These are phyloP conservation scores for Colletotrichum musae DNA, from an alignment of 2,329 filamentous ascomycete species.

Conservation along the genomic window DNA sequence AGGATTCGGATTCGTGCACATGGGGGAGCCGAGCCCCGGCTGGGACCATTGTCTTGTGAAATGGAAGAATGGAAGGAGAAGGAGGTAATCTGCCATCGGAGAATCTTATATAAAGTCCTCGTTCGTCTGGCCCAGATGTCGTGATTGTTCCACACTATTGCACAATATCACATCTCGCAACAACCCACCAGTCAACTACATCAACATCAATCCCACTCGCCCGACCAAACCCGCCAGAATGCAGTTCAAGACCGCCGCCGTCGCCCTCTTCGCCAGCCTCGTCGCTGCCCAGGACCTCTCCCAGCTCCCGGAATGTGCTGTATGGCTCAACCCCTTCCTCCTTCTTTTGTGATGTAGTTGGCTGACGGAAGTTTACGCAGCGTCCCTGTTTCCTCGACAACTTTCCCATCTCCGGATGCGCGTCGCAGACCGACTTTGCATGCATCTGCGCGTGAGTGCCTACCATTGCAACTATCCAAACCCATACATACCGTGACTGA, in stretches of 20 bases:
- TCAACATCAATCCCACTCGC: neutral
- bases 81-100: too few relatives aligned
- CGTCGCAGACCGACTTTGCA: constrained; percentile 37
- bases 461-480: neutral
- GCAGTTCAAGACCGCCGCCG: constrained; percentile 43
- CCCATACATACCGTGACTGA: neutral
- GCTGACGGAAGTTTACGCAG: constrained; percentile 3
- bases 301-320: constrained; percentile 25
- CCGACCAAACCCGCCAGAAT: constrained; percentile 42
- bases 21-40: neutral
- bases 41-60: neutral
- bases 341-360: neutral
- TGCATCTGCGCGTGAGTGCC: constrained; percentile 40
- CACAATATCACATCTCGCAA: constrained; percentile 5
- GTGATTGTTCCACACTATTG: constrained; percentile 15
- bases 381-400: constrained; percentile 38
- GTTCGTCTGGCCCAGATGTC: constrained; percentile 8
- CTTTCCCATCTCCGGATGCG: constrained; percentile 34
- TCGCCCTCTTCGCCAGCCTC: constrained; percentile 43
- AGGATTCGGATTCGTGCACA: neutral
- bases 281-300: constrained; percentile 42
- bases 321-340: neutral
- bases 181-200: neutral
- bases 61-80: neutral
- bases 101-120: constrained; percentile 22